These are phyloP conservation scores for Croton setiger DNA, from an alignment of 441 rosid genomes.

Conservation along the genomic window DNA sequence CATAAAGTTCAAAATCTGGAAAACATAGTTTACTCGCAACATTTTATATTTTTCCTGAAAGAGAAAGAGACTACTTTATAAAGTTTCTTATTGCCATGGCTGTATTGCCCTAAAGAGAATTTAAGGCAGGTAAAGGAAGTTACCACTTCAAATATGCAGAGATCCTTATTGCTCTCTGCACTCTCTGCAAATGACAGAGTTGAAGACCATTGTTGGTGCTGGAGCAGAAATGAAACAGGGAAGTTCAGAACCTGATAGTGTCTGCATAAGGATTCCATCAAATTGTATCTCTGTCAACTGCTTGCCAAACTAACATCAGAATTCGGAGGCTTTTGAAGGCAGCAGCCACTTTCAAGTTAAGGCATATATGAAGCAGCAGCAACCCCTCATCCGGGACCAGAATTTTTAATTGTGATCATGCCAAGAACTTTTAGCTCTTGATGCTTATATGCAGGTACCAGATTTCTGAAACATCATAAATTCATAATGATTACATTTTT, in stretches of 20 bases:
- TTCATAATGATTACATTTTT: neutral
- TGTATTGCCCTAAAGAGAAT: no score
- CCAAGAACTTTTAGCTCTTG: conserved; percentile 84
- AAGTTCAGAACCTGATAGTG: conserved; percentile 56
- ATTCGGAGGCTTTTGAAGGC: conserved; percentile 61
- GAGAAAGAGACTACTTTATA: no score
- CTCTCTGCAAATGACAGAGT: neutral
- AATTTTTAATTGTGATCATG: conserved; percentile 70
- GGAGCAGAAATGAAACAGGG: conserved; percentile 48
- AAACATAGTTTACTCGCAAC: no score
- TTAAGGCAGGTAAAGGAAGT: neutral
- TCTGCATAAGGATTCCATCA: conserved; percentile 64
- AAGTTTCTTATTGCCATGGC: no score
- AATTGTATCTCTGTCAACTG: conserved; percentile 46
- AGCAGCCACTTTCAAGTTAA: conserved; percentile 62
- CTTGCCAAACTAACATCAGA: conserved; percentile 46
- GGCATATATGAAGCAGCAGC: conserved; percentile 33
- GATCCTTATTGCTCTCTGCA: neutral
- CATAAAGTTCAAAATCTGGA: no score
- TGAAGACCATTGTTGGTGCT: conserved; percentile 1
- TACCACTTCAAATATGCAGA: neutral
- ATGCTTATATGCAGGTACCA: conserved; percentile 65
- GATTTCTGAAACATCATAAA: neutral
- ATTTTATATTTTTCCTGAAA: no score
- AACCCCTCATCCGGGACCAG: conserved; percentile 55